Conservation (phyloP, 2,329 filamentous ascomycete genomes). For the Botryotinia globosa region DNA sequence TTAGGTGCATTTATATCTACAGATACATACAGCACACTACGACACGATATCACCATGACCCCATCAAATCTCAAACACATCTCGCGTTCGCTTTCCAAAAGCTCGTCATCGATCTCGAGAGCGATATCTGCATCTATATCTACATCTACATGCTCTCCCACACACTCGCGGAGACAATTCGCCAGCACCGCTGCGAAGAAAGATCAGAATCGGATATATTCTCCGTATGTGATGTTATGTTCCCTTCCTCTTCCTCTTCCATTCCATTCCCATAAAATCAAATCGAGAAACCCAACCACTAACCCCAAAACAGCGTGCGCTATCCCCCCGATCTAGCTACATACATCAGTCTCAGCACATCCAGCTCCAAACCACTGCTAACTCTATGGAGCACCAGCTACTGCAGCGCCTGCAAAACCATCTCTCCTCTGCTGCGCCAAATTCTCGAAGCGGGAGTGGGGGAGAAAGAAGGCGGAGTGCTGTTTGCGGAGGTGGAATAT, state of each 20-base stretch:
- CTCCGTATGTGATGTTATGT: background rate
- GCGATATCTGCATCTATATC: background rate
- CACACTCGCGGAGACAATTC: background rate
- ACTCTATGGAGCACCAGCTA: constrained; percentile 60
- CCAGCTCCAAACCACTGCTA: constrained; percentile 53
- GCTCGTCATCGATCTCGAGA: background rate
- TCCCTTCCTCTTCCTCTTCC: no score
- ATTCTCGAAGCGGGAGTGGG: constrained; percentile 49
- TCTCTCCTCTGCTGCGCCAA: constrained; percentile 49
- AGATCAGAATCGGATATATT: constrained; percentile 11
- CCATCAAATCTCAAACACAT: background rate
- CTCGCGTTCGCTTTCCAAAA: background rate
- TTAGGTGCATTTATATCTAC: background rate
- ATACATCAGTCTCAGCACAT: constrained; percentile 54
- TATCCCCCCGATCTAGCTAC: constrained; percentile 53
- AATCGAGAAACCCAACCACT: background rate
- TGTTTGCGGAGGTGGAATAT: constrained; percentile 53
- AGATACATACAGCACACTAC: background rate
- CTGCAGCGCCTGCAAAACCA: constrained; percentile 52
- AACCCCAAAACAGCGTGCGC: constrained; percentile 48
- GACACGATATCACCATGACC: background rate
- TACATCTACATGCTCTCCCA: background rate
- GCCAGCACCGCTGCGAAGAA: background rate
- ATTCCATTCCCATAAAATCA: no score
- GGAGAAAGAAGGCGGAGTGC: constrained; percentile 55